phyloP scores from a whole-genome alignment of 331 rosid species.

The Cydonia oblonga region DNA sequence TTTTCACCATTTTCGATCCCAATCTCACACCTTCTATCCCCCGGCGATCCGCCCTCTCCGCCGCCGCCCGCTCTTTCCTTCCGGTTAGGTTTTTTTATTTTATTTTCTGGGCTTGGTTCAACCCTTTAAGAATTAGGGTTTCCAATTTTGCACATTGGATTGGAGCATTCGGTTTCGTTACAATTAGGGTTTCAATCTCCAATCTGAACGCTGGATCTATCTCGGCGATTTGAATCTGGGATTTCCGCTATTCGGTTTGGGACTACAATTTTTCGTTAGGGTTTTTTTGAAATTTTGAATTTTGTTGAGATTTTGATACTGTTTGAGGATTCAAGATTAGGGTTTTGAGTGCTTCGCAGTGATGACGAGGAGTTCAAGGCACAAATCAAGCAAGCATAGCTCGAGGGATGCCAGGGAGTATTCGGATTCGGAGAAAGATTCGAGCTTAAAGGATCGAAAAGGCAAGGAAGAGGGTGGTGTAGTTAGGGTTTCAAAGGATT shows the following conservation, averaged over 20 bases:
- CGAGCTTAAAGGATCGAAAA: conserved; percentile 65
- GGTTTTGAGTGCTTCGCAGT: conserved; percentile 8
- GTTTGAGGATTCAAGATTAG: too few species aligned
- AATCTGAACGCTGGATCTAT: conserved; percentile 2
- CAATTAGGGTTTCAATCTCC: conserved; percentile 34
- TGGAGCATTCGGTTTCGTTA: not conserved
- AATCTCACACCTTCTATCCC: not conserved
- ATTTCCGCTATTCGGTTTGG: not conserved
- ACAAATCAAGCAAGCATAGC: conserved; percentile 82
- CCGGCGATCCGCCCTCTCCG: conserved; percentile 27
- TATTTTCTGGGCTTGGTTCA: not conserved
- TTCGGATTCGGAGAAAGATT: conserved; percentile 89
- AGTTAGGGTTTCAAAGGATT: conserved; percentile 53
- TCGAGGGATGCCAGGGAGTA: conserved; percentile 65
- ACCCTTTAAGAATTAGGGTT: conserved; percentile 25
- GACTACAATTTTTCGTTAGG: not conserved
- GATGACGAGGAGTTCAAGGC: conserved; percentile 92
- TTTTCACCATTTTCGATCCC: conserved; percentile 30
- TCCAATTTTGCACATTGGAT: not conserved
- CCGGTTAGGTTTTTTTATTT: not conserved
- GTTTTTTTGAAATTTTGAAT: not conserved
- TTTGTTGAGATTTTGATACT: not conserved
- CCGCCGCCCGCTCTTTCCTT: not conserved
- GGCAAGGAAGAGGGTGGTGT: conserved; percentile 47
- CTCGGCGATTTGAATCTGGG: conserved; percentile 12